Base-by-base conservation (phyloP, 345 rosid genomes). In the Heritiera fomes region DNA sequence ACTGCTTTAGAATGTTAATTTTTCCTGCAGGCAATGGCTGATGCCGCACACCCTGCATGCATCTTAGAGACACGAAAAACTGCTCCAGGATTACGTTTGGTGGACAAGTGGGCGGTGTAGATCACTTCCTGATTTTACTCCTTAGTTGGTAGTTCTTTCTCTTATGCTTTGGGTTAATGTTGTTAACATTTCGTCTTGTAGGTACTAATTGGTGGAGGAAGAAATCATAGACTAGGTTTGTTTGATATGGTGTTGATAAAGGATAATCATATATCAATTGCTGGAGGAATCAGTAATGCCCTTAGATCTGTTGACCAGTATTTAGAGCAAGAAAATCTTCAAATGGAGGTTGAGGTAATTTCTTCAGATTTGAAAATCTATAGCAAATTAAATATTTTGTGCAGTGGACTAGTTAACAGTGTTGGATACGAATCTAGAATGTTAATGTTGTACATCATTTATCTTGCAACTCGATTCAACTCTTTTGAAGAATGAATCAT, bases 181-280 rank as follows among this genome's bases (percentile, higher is more conserved):
- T 77, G 49, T 55, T 32, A 63, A 66, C 73, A 80, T 84, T 18
- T 78, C 55, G 49, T 78, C 18, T 79, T 71, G 23, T 81, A 94
- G 99, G 97, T 92, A 72, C 88, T 94, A 76, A 94, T 96, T 88
- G 97, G 97, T 73, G 99, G 99, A 80, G 98, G 99, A 9, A 85
- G 74, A 77, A 96, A 96, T 85, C 99, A 96, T 59, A 89, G 98
- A 83, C 86, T 96, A 98, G 99, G 99, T 38, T 85, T 96, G 71
- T 96, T 91, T 88, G 99, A 94, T 84, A 96, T 94, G 99, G 95
- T 96, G 82, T 85, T 91, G 99, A 89, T 92, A 72, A 96, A 94
- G 85, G 99, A 96, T 78, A 96, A 96, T 80, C 99, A 96, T 79
- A 92, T 96, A 87, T 94, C 99, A 75, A 86, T 88, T 78, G 98